phyloP scores from a whole-genome alignment of 306 rosid genomes.

The Glycine latifolia region DNA sequence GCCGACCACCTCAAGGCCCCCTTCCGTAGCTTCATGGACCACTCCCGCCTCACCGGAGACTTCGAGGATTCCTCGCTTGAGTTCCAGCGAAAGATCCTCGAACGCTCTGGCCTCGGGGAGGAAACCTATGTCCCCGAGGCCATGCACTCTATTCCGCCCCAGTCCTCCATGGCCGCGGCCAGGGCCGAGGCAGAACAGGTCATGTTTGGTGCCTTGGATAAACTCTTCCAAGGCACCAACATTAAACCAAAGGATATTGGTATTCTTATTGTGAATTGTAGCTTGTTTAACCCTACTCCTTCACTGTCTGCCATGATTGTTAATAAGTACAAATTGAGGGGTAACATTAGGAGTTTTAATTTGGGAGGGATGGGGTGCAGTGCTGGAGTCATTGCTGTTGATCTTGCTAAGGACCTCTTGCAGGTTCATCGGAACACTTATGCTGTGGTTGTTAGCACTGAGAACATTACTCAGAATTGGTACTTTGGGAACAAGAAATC shows the following conservation, averaged over 20 bases:
- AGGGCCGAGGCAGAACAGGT: constrained; percentile 74
- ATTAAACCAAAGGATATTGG: constrained; percentile 73
- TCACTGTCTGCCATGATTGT: constrained; percentile 80
- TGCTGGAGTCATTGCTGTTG: constrained; percentile 80
- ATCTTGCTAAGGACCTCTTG: constrained; percentile 74
- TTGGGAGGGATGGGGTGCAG: constrained; percentile 89
- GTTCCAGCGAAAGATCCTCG: constrained; percentile 73
- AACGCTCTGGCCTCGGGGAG: constrained; percentile 77
- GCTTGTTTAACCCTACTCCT: constrained; percentile 76
- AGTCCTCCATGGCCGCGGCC: constrained; percentile 70
- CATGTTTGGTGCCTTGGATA: constrained; percentile 77
- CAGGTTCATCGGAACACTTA: constrained; percentile 72
- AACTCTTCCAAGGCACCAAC: constrained; percentile 54
- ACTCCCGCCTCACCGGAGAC: constrained; percentile 67
- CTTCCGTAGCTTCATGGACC: constrained; percentile 59
- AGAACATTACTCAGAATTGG: constrained; percentile 81
- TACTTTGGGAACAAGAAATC: constrained; percentile 81
- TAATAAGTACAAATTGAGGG: constrained; percentile 73
- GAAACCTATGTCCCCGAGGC: constrained; percentile 78
- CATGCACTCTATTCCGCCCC: constrained; percentile 70
- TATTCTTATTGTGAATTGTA: constrained; percentile 73
- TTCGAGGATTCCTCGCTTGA: constrained; percentile 76
- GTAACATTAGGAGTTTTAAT: constrained; percentile 75
- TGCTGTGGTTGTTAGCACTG: constrained; percentile 80
- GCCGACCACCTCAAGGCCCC: constrained; percentile 72